phyloP scores from a whole-genome alignment of 1,284 basidiomycete genomes.

The Tilletia caries region DNA sequence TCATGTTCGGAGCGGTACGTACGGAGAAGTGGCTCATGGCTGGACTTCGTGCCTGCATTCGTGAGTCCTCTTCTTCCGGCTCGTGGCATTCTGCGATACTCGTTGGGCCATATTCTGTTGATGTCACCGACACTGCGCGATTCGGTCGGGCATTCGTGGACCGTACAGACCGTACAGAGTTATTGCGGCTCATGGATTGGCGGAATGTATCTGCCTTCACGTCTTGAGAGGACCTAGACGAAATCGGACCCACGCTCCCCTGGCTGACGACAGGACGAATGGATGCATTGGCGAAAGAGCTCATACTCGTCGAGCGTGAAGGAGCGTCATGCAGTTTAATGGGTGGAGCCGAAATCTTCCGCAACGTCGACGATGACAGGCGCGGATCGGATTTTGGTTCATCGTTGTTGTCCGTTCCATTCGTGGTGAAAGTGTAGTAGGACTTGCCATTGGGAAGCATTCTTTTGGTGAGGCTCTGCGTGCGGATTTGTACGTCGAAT shows the following conservation, averaged over 20 bases:
- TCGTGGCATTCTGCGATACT: too few relatives aligned
- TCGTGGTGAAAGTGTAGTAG: neutral
- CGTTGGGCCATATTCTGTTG: too few relatives aligned
- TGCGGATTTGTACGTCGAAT: neutral
- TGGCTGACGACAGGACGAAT: neutral
- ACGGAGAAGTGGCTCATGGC: too few relatives aligned
- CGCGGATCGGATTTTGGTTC: neutral
- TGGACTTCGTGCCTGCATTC: too few relatives aligned
- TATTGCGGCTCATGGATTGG: too few relatives aligned
- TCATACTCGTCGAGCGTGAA: neutral
- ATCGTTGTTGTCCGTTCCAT: neutral
- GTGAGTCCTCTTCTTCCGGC: too few relatives aligned
- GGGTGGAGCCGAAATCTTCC: neutral
- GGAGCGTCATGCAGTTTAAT: neutral
- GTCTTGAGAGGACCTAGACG: neutral
- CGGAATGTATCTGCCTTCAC: neutral
- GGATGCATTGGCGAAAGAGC: neutral
- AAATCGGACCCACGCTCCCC: neutral
- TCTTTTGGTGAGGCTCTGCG: neutral
- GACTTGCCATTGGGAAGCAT: neutral
- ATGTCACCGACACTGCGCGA: too few relatives aligned
- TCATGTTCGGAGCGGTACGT: too few relatives aligned
- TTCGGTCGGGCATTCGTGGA: too few relatives aligned
- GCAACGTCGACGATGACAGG: neutral
- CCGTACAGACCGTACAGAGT: too few relatives aligned